A percentile compares a stretch with the other conserved stretches of the same genome.
phyloP scores from a whole-genome alignment of 495 filamentous ascomycete species.

The Bathelium albidoporum region DNA sequence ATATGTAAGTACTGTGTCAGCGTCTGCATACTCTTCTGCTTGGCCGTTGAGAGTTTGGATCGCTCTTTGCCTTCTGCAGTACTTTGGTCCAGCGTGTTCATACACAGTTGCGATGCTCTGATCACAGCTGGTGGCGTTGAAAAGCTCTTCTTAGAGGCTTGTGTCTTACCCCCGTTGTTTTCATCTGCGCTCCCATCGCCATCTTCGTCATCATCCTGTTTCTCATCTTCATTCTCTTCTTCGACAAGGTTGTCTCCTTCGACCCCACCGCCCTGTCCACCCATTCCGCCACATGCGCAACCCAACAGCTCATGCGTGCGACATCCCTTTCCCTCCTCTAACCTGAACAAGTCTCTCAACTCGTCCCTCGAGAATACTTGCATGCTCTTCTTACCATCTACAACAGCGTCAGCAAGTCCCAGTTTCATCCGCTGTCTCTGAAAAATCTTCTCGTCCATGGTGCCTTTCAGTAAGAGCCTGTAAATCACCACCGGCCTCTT shows the following conservation, averaged over 20 bases:
- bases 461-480: slow-evolving; percentile 59
- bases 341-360: slow-evolving; percentile 58
- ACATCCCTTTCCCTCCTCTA: slow-evolving; percentile 48
- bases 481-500: slow-evolving; percentile 64
- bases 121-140: slow-evolving; percentile 28
- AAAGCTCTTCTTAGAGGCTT: slow-evolving; percentile 10
- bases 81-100: slow-evolving; percentile 48
- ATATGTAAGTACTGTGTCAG: slow-evolving; percentile 62
- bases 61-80: slow-evolving; percentile 34
- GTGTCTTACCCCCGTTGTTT: slow-evolving; percentile 22
- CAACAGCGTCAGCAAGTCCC: slow-evolving; percentile 56
- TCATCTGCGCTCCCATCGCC: slow-evolving; percentile 18
- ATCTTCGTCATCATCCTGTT: slow-evolving; percentile 18
- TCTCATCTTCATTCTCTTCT: background rate
- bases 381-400: slow-evolving; percentile 51
- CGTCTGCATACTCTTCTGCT: slow-evolving; percentile 51
- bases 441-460: slow-evolving; percentile 75
- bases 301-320: slow-evolving; percentile 64
- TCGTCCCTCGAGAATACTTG: slow-evolving; percentile 59
- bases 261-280: slow-evolving; percentile 21
- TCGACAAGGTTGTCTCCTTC: too few species aligned
- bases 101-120: slow-evolving; percentile 51
- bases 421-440: slow-evolving; percentile 72
- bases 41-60: slow-evolving; percentile 40
- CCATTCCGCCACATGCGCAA: slow-evolving; percentile 56